Conservation (phyloP, 306 rosid species). For the Erythrophleum fordii region DNA sequence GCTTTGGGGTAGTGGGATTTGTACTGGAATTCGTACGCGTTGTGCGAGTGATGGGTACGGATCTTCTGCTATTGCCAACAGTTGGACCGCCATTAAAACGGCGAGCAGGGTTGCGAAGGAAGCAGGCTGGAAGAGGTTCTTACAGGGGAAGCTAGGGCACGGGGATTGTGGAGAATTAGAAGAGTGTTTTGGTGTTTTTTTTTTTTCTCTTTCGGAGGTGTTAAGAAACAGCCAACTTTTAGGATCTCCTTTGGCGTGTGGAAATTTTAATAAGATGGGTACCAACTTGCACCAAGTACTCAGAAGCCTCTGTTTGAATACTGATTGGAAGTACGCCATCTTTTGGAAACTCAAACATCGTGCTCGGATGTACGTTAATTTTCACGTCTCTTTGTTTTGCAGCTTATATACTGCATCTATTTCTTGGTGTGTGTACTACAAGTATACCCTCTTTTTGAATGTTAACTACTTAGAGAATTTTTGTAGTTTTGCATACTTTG, state of each 20-base stretch:
- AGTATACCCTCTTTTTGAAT: conserved; percentile 17
- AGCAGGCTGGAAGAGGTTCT: conserved; percentile 99
- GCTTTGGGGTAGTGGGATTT: conserved; percentile 41
- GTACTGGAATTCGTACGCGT: conserved; percentile 40
- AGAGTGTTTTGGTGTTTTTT: conserved; percentile 40
- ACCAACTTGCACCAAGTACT: conserved; percentile 68
- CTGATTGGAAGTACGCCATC: conserved; percentile 94
- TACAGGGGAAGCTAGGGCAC: conserved; percentile 90
- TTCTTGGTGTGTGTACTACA: background rate
- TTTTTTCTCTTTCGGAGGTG: conserved; percentile 17
- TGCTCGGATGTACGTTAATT: conserved; percentile 68
- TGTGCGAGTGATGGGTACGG: conserved; percentile 74
- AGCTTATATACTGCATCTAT: background rate
- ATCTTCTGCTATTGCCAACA: conserved; percentile 73
- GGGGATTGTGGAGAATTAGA: conserved; percentile 31
- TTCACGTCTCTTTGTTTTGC: conserved; percentile 1
- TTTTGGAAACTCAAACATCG: conserved; percentile 93
- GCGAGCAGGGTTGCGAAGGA: conserved; percentile 98
- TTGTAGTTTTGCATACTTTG: conserved; percentile 12
- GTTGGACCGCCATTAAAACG: conserved; percentile 99
- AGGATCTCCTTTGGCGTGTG: conserved; percentile 43
- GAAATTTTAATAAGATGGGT: conserved; percentile 63
- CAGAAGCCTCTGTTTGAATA: conserved; percentile 77
- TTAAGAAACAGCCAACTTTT: conserved; percentile 36
- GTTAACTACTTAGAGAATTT: conserved; percentile 14